Evolutionary conservation across 2,329 filamentous ascomycete genomes (phyloP), one percentile per base, ranked within the genome.

Genomic region (Fusarium sp.): DNA sequence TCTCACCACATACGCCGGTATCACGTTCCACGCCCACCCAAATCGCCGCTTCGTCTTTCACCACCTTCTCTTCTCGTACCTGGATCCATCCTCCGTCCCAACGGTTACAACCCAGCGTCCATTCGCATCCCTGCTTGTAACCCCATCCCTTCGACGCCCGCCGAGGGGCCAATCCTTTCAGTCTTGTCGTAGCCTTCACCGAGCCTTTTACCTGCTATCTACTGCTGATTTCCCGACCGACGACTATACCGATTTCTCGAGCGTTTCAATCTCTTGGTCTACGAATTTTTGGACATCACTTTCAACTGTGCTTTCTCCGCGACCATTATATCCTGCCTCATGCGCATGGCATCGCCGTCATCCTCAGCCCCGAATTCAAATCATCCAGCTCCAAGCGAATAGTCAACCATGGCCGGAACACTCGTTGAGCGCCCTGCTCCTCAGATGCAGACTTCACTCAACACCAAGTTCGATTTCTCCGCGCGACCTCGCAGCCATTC

Each of bases 401-500:
- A 64, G 65, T 56, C 25, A 13, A 61, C 57, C 46, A 76, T 76
- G 74, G 64, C 73, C 25, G 71, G 69, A 53, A 61, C 72, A 33
- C 68, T 76, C 44, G 63, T 77, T 34, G 70, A 75, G 58, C 67
- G 68, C 56, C 46, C 58, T 25, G 51, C 53, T 42, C 63, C 67
- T 20, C 65, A 61, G 36, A 16, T 62, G 36, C 62, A 67, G 38
- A 51, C 60, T 51, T 56, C 71, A 27, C 51, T 62, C 20, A 50
- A 65, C 33, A 64, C 62, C 44, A 71, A 72, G 4, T 51, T 67
- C 34, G 59, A 71, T n/a, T 33, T 62, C 50, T 57, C 69, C 25
- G 29, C 71, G 18, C 69, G 73, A 44, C 69, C 74, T 27, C 71
- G 71, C 18, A 78, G 72, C 60, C 75, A 77, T 49, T 72, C 75